Base-by-base conservation (phyloP, 352 stramenopile species). In the Globisporangium barbulae region DNA sequence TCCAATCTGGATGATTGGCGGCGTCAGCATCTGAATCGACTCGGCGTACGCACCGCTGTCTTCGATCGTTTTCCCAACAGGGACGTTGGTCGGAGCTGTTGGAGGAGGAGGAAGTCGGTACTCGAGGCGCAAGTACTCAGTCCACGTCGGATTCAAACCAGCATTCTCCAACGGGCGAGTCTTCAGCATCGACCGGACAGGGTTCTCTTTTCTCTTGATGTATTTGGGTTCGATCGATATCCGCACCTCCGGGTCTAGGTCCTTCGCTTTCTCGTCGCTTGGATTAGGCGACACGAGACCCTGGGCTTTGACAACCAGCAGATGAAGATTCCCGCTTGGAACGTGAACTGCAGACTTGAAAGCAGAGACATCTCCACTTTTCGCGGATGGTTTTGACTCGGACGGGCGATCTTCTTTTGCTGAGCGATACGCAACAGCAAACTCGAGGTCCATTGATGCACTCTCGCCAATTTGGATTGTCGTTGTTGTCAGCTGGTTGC, bases 221-320 rank as follows among this genome's bases (percentile, higher is more conserved):
- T 79, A 81, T 45, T 79, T 79, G 2, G 78, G 78, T 45, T 87
- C 77, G 17, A 84, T 69, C 1, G 66, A 67, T 6, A 86, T 28
- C 0, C 77, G 75, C 7, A 86, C 77, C 68, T 86, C 77, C 1
- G 75, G 75, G 22, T 86, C 77, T n/a, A 86, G 53, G 7, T 83
- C 75, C 15, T 69, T 64, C 2, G 64, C 45, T 44, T 60, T 69
- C 39, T 79, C 71, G 0, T 66, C 57, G 19, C 67, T 68, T 3
- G 66, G 39, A 30, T 65, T 58, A 2, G 74, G 74, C 10, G 75
- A 63, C 30, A 83, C 62, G n/a, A 86, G 61, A 13, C 70, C 55
- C 39, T 75, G 65, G 15, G 75, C 75, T 21, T 76, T 59, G 10
- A 78, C 37, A 2, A 86, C 67, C 1, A 86, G 54, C 7, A 86